Base-by-base conservation (phyloP, 2,329 filamentous ascomycete species). In the Lizonia empirigonia region DNA sequence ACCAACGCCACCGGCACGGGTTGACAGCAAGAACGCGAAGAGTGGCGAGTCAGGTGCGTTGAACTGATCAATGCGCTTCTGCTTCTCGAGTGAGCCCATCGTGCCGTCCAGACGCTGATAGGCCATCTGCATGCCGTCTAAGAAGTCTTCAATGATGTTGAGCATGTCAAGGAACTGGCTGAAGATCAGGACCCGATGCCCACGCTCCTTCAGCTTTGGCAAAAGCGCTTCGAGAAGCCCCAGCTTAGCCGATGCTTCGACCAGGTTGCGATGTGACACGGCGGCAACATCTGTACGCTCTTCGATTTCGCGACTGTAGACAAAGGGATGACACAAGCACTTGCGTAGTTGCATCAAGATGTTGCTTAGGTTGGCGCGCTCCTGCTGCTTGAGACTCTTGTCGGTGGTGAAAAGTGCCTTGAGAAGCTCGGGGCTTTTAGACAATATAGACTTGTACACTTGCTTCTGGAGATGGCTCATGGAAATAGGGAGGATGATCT, bases 381-480 rank as follows among this genome's bases (percentile, higher is more conserved):
- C 92, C 13, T 80, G 82, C 22, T 81, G 78, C 63, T 86, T 89
- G 40, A 91, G 60, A 9, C 69, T 69, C 37, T 72, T 76, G 56
- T 79, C 80, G 26, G 86, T 82, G 6, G 85, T 85, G 63, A 97
- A 92, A 36, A 99, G 91, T 0, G 92, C 85, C 59, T 87, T 88
- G 68, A 99, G 92, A 7, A 99, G 81, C 44, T 95, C 84, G 0
- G 92, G 89, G 55, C 95, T 96, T 72, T 95, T 94, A 12, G 89
- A 85, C 63, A 99, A 83, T 62, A 99, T 97, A 2, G 89, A 95
- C 68, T 92, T 94, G 76, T 94, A 96, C 0, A 99, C 81, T 68
- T 91, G 94, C 77, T 96, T 94, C 70, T 99, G 95, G 10, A 99
- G 79, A 12, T 91, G 80, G 1, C 90, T 92, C 92, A 97, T 97